Evolutionary conservation across 2,329 filamentous ascomycete genomes (phyloP), one percentile per base, ranked within the genome.

Genomic region (Penicillium sp.): DNA sequence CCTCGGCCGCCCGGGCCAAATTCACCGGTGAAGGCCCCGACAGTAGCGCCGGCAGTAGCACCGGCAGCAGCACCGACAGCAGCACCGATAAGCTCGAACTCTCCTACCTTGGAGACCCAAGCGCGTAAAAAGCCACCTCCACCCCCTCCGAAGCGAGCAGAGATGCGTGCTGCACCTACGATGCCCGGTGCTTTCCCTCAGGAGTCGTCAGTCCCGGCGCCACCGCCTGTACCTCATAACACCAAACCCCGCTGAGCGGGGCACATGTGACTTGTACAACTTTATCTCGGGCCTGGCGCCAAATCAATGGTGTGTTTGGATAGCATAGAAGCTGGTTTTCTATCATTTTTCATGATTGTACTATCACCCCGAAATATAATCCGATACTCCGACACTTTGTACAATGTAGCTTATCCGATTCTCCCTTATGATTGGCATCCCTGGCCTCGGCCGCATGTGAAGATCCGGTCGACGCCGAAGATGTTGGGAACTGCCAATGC

Each of bases 101-200:
- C 52, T 24, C 11, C 64, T 58, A 54, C 71, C 52, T 65, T 69
- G 62, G 54, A 64, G 33, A 47, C 54, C 27, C 65, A 67, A 50
- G 63, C 62, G 50, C 62, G 67, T 39, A 76, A 71, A 59, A 84
- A 85, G 76, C 81, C 84, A 43, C 78, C 80, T 4, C 81, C 84
- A 16, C 84, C 84, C 3, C 84, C 84, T 2, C 84, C 79, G 33
- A 86, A 85, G 74, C 85, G 81, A 67, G 77, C 77, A 44, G 77
- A 75, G 33, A 69, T 84, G 57, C 72, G 76, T n/a, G 73, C 73
- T 9, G 68, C 66, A 27, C 65, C 71, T 42, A 37, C 42, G 9
- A 26, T 27, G 11, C 9, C 14, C 13, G 24, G 14, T 43, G 19
- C 27, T 35, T 65, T 70, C 22, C 71, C 72, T 16, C 60, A 66